These are phyloP conservation scores for Casaregolazyma suthepensis DNA, from an alignment of 1,139 yeast species.

Conservation along the genomic window DNA sequence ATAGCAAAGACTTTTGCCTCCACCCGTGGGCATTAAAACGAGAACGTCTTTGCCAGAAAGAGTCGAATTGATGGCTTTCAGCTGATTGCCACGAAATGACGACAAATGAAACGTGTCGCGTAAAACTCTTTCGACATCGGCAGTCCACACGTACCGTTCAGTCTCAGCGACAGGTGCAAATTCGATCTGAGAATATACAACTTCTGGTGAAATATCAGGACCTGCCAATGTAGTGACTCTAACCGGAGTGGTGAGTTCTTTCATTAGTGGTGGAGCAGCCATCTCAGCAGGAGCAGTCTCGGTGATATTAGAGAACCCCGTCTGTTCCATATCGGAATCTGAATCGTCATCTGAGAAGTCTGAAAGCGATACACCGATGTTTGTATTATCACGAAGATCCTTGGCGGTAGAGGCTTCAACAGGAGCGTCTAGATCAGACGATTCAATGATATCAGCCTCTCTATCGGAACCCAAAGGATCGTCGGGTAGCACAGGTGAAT, in stretches of 20 bases:
- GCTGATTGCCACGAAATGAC: slow-evolving; percentile 75
- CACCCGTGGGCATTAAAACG: slow-evolving; percentile 98
- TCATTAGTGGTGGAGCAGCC: neutral
- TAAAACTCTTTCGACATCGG: slow-evolving; percentile 57
- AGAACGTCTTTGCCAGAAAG: slow-evolving; percentile 80
- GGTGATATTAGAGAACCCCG: neutral
- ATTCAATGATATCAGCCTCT: neutral
- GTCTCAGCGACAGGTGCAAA: slow-evolving; percentile 2
- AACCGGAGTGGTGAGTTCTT: neutral
- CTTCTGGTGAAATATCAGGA: slow-evolving; percentile 2
- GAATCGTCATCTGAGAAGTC: slow-evolving; percentile 6
- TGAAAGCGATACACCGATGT: slow-evolving; percentile 2
- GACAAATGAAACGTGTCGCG: slow-evolving; percentile 55
- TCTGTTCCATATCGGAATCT: slow-evolving; percentile 2
- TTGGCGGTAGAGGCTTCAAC: neutral
- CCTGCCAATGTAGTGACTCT: neutral
- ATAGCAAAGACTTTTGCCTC: slow-evolving; percentile 94
- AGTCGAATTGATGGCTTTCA: slow-evolving; percentile 80
- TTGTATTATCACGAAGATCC: neutral
- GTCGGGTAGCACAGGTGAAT: neutral
- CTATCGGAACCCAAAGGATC: neutral
- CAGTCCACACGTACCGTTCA: slow-evolving; percentile 48
- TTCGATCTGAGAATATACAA: slow-evolving; percentile 4
- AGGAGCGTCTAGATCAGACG: neutral
- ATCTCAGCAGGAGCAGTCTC: neutral